Conservation (phyloP, 768 basidiomycete genomes). For the Kwoniella dendrophila region DNA sequence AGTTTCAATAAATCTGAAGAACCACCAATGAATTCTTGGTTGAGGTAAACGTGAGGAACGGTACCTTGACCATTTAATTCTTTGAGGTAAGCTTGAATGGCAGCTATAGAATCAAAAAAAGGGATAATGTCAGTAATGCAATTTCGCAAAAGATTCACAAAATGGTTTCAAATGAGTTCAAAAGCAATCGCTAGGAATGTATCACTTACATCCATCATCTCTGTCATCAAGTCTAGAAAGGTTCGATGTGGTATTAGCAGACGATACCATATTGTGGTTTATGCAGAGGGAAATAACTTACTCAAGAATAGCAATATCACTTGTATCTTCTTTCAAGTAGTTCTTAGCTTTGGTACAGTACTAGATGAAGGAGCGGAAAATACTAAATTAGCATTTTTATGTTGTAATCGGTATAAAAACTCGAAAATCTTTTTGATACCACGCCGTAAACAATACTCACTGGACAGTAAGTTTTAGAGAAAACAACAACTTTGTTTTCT, state of each 20-base stretch:
- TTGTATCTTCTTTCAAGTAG: conserved; percentile 36
- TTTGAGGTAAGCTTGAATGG: conserved; percentile 53
- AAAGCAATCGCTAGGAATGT: neutral
- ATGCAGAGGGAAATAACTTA: no score
- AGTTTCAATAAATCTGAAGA: conserved; percentile 50
- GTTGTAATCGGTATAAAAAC: neutral
- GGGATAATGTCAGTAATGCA: neutral
- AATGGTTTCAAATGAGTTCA: no score
- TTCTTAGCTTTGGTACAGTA: conserved; percentile 48
- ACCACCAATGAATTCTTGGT: conserved; percentile 54
- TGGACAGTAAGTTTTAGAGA: conserved; percentile 53
- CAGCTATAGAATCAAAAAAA: conserved; percentile 24
- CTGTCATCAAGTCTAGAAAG: conserved; percentile 45
- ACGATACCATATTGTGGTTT: no score
- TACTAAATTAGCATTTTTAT: neutral
- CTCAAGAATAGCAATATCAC: conserved; percentile 38
- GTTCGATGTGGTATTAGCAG: conserved; percentile 1
- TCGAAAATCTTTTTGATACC: neutral
- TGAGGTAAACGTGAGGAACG: conserved; percentile 55
- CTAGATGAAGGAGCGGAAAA: conserved; percentile 6
- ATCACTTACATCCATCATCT: conserved; percentile 50
- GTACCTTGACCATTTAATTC: conserved; percentile 51
- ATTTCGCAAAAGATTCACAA: no score
- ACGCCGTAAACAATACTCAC: conserved; percentile 45
- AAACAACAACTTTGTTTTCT: conserved; percentile 51